Evolutionary conservation across 1,284 basidiomycete species (phyloP), one percentile per base, ranked within the genome.

Genomic region (Cerrena zonata): DNA sequence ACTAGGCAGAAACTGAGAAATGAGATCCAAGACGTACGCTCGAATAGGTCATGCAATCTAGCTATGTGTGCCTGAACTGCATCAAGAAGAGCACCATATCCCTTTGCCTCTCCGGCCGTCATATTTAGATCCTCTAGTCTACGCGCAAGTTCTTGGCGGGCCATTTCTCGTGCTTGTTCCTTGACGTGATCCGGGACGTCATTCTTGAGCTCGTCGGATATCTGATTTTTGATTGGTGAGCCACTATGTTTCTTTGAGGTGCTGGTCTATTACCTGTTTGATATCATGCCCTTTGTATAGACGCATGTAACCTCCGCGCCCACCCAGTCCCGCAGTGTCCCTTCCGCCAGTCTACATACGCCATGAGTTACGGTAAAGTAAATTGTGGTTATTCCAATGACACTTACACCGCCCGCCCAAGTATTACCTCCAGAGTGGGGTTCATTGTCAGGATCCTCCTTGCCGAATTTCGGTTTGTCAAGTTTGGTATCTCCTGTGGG

Each of bases 281-380:
- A 84, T 80, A 53, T 82, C 71, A 13, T 82, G 80, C 4, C 78
- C 79, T 57, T 80, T 80, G 60, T 76, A 82, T 0, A 82, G 61
- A n/a, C 82, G 76, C 66, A 82, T 84, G 60, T 82, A 83, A 0
- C 82, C 82, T 10, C 81, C 82, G 30, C 73, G 67, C 2, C 82
- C 82, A 2, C 82, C 82, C 51, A 82, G 64, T 1, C 82, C 82
- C 4, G 82, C 82, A 2, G 82, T 84, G 58, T 82, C 80, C n/a
- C 80, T 70, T 4, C 82, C 82, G 34, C 82, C 82, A 23, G 78
- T 79, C 82, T 84, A 52, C 1, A 18, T 22, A 5, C 4, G 4
- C 21, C 13, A 39, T 15, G 13, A 5, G 34, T 36, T 38, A 34
- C n/a, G 24, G 27, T 48, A 18, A 49, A 22, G n/a, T n/a, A 45